These are phyloP conservation scores for Colletotrichum euphorbiae DNA, from an alignment of 2,329 filamentous ascomycete genomes.

Conservation along the genomic window DNA sequence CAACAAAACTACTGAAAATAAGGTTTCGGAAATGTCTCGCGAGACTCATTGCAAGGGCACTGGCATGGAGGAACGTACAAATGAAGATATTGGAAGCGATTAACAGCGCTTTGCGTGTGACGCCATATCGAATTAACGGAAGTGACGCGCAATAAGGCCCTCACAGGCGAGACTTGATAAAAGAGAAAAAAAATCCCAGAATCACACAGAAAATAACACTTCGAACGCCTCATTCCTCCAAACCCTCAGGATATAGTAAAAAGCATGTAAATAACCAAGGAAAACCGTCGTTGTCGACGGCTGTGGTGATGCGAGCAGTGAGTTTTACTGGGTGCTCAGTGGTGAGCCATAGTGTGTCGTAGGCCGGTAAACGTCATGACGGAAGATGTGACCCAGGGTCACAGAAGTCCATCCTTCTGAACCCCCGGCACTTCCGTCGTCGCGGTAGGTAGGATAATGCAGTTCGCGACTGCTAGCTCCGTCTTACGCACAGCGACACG, in stretches of 20 bases:
- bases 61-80: not conserved
- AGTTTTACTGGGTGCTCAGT: not conserved
- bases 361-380: not conserved
- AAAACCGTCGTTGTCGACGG: not conserved
- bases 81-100: not conserved
- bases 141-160: not conserved
- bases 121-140: not conserved
- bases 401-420: not conserved
- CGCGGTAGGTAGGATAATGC: too few relatives aligned
- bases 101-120: not conserved
- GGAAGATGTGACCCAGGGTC: not conserved
- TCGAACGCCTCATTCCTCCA: conserved; percentile 20
- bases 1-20: not conserved
- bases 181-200: not conserved
- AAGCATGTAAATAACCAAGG: conserved; percentile 2
- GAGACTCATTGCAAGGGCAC: not conserved
- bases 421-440: not conserved
- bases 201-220: conserved; percentile 4
- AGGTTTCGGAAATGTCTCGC: not conserved
- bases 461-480: too few relatives aligned
- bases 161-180: too few relatives aligned
- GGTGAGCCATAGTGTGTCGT: conserved; percentile 1
- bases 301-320: not conserved
- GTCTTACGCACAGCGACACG: too few relatives aligned
- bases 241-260: conserved; percentile 13